Conservation (phyloP, 2,329 filamentous ascomycete species). For the Juglanconis juglandina region DNA sequence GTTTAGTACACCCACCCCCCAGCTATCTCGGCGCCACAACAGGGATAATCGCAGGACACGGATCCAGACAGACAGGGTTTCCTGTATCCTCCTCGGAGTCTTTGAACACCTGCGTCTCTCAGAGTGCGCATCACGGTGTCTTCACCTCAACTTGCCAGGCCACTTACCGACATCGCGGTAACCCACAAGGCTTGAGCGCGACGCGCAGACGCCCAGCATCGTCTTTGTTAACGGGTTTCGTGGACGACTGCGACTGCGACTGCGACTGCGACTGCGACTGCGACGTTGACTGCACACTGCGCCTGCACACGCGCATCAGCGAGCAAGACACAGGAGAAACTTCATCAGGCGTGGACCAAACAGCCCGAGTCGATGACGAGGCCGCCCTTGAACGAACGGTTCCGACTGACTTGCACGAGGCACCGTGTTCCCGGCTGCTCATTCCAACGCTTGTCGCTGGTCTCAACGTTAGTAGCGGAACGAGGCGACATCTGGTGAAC, state of each 20-base stretch:
- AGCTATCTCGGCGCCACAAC: conserved; percentile 1
- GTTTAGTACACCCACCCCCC: conserved; percentile 9
- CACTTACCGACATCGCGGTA: background rate
- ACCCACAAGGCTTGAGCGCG: background rate
- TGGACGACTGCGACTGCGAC: background rate
- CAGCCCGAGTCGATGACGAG: background rate
- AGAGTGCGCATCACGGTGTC: background rate
- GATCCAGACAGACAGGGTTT: background rate
- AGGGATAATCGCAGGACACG: conserved; percentile 14
- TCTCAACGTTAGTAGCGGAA: background rate
- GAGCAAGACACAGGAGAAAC: background rate
- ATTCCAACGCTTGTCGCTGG: background rate
- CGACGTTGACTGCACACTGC: background rate
- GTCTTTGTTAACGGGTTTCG: background rate
- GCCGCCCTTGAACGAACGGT: background rate
- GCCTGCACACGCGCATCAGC: background rate
- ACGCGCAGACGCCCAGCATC: background rate
- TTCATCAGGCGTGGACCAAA: background rate
- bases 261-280: background rate
- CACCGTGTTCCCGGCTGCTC: background rate
- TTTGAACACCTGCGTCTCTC: background rate
- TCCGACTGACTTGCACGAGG: too few species aligned
- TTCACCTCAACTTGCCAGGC: background rate
- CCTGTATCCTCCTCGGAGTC: background rate
- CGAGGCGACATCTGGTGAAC: background rate